phyloP scores from a whole-genome alignment of 352 stramenopile species.

The Phytophthora multivora region DNA sequence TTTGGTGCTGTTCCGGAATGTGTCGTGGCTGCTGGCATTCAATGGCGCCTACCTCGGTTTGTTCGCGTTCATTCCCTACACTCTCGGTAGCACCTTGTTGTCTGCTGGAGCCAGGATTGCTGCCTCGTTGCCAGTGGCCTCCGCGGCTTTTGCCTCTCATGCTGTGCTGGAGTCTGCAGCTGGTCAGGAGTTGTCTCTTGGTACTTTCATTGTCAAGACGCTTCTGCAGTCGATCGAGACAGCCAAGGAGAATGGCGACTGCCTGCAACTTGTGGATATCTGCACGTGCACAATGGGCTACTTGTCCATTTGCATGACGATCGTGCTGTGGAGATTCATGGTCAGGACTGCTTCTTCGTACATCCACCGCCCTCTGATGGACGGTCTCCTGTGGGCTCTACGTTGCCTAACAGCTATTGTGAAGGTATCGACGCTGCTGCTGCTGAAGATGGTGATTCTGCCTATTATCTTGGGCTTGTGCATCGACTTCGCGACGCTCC shows the following conservation, averaged over 20 bases:
- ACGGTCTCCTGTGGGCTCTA: constrained; percentile 78
- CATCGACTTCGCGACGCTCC: constrained; percentile 93
- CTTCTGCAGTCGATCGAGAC: constrained; percentile 59
- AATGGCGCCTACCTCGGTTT: constrained; percentile 97
- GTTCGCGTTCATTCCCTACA: constrained; percentile 96
- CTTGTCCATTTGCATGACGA: constrained; percentile 83
- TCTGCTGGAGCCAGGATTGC: constrained; percentile 71
- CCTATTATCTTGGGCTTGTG: constrained; percentile 93
- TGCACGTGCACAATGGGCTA: constrained; percentile 83
- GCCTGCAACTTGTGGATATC: constrained; percentile 84
- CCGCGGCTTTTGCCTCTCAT: constrained; percentile 30
- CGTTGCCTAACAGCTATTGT: constrained; percentile 87
- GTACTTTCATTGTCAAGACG: constrained; percentile 56
- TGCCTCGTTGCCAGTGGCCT: constrained; percentile 49
- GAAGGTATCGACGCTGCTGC: constrained; percentile 95
- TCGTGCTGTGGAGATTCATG: constrained; percentile 86
- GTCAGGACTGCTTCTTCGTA: constrained; percentile 85
- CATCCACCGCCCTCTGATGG: constrained; percentile 82
- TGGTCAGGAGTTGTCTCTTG: constrained; percentile 28
- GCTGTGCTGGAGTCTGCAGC: constrained; percentile 20
- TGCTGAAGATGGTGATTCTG: constrained; percentile 98
- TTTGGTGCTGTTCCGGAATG: constrained; percentile 94
- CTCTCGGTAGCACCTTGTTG: constrained; percentile 90
- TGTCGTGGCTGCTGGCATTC: constrained; percentile 97
- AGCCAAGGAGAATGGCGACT: constrained; percentile 73